Conservation (phyloP, 73 alveolate species). For the Effrenium voratum region DNA sequence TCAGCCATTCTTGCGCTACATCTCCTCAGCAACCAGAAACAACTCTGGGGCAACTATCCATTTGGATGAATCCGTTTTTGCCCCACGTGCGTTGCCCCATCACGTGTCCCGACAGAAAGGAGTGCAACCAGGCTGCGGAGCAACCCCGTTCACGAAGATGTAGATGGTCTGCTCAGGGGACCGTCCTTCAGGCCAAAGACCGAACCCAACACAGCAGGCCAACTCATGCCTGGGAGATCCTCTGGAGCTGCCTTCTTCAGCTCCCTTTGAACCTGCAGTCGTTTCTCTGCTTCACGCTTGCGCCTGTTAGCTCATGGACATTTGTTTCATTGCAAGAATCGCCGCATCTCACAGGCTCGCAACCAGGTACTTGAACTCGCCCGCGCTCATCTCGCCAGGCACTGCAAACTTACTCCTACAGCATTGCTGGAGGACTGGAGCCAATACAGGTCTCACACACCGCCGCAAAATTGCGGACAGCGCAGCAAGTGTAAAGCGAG, state of each 20-base stretch:
- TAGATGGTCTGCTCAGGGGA: slow-evolving; percentile 71
- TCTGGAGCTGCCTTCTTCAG: slow-evolving; percentile 46
- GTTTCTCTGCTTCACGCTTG: background rate
- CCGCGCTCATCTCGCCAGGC: slow-evolving; percentile 86
- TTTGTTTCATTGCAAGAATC: background rate
- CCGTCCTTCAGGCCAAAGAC: slow-evolving; percentile 17
- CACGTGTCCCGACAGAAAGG: background rate
- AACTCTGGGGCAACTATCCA: too few species aligned
- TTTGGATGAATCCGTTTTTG: background rate
- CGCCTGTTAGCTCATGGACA: background rate
- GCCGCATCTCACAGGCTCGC: background rate
- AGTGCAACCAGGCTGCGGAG: slow-evolving; percentile 40
- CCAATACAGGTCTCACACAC: too few species aligned
- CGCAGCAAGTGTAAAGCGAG: background rate
- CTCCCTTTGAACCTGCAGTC: slow-evolving; percentile 77
- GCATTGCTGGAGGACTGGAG: too few species aligned
- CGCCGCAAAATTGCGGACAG: too few species aligned
- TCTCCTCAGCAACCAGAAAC: slow-evolving; percentile 62
- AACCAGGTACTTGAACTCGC: slow-evolving; percentile 75
- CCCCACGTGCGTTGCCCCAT: background rate
- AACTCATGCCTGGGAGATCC: background rate
- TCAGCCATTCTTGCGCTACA: slow-evolving; percentile 78
- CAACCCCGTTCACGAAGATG: slow-evolving; percentile 66
- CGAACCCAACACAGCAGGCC: background rate
- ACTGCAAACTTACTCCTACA: slow-evolving; percentile 78